Evolutionary conservation across 2,329 filamentous ascomycete genomes (phyloP), one percentile per base, ranked within the genome.

Genomic region (Colletotrichum musae): DNA sequence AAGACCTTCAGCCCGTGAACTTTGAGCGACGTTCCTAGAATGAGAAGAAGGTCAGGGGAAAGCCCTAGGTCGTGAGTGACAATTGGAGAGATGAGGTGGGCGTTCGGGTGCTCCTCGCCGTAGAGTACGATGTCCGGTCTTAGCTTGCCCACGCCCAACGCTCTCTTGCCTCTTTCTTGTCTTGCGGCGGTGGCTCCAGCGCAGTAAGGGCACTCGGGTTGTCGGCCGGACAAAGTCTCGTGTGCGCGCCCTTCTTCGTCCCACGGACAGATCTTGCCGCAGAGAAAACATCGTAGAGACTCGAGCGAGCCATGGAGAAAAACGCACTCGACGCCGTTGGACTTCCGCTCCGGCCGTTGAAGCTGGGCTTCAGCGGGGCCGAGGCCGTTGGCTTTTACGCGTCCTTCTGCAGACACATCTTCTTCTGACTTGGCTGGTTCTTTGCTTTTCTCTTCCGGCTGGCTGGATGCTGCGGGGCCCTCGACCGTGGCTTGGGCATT

Each of bases 71-170:
- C 92, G 68, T 92, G 89, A 15, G 91, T 90, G 15, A 92, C 86
- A 13, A 94, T 87, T 2, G 89, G 88, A 24, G 89, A 90, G 71
- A 94, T 91, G 5, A 92, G 82, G 68, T 92, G 89, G 2, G 89
- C 88, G 39, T 87, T 87, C 0, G 92, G 92, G 73, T 94, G 91
- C 60, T 93, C 91, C 75, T 94, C 91, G 24, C 91, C 91, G 74
- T 93, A 94, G 1, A 94, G 82, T 2, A 94, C 91, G 73, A 94
- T 92, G 73, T 94, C 91, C 0, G 92, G 92, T 47, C 91, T 84
- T 18, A 94, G 82, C 70, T 90, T 90, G 41, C 91, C 91, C 3
- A 93, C 86, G 4, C 90, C 89, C 6, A 93, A 82, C 0, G 89
- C 89, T 68, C 91, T 85, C 75, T 93, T 92, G 13, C 92, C 92